phyloP scores from a whole-genome alignment of 1,139 yeast species.

The Sugiyamaella grinbergsii region DNA sequence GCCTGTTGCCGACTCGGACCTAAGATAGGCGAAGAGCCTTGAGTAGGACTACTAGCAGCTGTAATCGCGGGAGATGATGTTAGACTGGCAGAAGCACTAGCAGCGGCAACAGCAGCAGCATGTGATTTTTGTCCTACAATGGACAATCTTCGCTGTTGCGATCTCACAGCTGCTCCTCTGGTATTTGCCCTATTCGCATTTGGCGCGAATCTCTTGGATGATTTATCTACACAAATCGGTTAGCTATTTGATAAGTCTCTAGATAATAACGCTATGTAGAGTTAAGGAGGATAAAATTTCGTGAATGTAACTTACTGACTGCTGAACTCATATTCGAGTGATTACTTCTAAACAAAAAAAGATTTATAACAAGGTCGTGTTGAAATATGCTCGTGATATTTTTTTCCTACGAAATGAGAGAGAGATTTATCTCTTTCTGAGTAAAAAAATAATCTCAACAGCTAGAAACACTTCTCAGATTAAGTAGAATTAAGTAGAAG shows the following conservation, averaged over 20 bases:
- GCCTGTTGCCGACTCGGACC: not conserved
- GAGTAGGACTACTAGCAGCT: conserved; percentile 5
- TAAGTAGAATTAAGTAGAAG: no score
- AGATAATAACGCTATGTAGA: not conserved
- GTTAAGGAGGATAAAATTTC: no score
- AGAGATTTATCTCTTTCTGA: no score
- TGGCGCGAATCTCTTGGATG: conserved; percentile 40
- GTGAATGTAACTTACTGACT: conserved; percentile 42
- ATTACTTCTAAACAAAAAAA: no score
- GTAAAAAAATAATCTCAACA: no score
- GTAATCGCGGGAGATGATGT: conserved; percentile 1
- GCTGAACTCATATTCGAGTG: conserved; percentile 45
- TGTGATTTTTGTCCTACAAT: conserved; percentile 21
- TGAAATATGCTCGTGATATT: not conserved
- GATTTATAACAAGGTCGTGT: no score
- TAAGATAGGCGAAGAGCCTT: not conserved
- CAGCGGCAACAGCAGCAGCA: conserved; percentile 16
- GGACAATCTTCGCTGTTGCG: conserved; percentile 30
- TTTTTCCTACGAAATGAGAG: no score
- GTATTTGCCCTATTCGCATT: conserved; percentile 32
- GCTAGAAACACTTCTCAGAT: no score
- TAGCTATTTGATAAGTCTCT: no score
- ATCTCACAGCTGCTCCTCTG: conserved; percentile 30
- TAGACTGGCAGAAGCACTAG: conserved; percentile 15
- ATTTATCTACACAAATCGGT: conserved; percentile 27